Percentiles rank a stretch among this genome's conserved stretches.
These are phyloP conservation scores for Zygoascus hellenicus DNA, from an alignment of 1,139 yeast genomes.

Conservation along the genomic window DNA sequence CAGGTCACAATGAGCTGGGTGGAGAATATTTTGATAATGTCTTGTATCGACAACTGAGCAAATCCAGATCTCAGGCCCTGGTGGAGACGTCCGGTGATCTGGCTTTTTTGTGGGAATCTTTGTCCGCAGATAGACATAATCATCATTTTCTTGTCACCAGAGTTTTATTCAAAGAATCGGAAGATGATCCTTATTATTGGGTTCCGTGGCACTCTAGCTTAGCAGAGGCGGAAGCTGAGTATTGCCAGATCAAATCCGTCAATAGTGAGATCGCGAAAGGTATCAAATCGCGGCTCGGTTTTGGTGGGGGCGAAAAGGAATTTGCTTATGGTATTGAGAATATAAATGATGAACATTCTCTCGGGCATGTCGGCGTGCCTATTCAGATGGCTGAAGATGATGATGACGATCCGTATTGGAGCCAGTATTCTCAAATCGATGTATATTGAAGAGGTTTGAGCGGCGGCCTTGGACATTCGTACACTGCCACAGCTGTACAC, in stretches of 20 bases:
- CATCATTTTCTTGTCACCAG: conserved; percentile 15
- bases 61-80: conserved; percentile 22
- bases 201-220: conserved; percentile 15
- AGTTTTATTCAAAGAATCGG: conserved; percentile 24
- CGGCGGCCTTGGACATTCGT: background rate
- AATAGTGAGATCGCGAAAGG: background rate
- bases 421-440: conserved; percentile 10
- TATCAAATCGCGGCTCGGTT: background rate
- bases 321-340: background rate
- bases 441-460: conserved; percentile 3
- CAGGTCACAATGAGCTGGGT: too few relatives aligned
- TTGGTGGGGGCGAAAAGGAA: background rate
- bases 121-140: conserved; percentile 21
- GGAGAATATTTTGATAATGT: background rate
- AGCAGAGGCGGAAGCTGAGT: conserved; percentile 5
- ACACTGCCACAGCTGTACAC: too few relatives aligned
- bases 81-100: conserved; percentile 17
- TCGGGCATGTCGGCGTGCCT: background rate
- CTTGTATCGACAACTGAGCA: conserved; percentile 19
- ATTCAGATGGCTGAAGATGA: conserved; percentile 2
- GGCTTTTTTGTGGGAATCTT: conserved; percentile 27
- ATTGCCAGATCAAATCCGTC: conserved; percentile 1
- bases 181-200: conserved; percentile 29
- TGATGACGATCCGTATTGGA: conserved; percentile 11
- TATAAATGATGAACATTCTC: background rate